Conservation (phyloP, 495 filamentous ascomycete genomes). For the Delitschia confertaspora region DNA sequence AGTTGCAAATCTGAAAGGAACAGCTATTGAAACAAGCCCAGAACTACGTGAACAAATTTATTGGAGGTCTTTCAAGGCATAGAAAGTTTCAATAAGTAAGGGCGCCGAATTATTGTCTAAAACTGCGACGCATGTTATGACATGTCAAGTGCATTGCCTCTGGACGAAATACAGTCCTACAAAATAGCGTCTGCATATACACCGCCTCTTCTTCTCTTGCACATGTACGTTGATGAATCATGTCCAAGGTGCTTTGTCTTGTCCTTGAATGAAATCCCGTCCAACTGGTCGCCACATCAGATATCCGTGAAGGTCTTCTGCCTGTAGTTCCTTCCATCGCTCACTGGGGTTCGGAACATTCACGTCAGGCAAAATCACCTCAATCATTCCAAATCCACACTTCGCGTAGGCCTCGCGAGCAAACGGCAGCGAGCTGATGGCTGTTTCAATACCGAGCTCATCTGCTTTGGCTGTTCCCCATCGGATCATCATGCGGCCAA, state of each 20-base stretch:
- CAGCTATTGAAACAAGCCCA: no score
- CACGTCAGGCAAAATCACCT: slow-evolving; percentile 9
- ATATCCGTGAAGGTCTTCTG: slow-evolving; percentile 15
- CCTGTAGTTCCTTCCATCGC: slow-evolving; percentile 15
- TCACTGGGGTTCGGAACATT: slow-evolving; percentile 10
- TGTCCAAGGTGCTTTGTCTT: slow-evolving; percentile 20
- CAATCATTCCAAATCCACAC: slow-evolving; percentile 28
- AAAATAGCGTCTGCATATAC: no score
- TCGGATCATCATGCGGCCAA: slow-evolving; percentile 33
- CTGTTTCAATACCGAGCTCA: slow-evolving; percentile 34
- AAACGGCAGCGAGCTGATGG: slow-evolving; percentile 28
- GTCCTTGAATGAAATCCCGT: slow-evolving; percentile 10
- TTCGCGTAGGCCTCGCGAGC: slow-evolving; percentile 34
- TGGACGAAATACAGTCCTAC: no score
- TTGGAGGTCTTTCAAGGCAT: no score
- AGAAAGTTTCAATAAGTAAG: no score
- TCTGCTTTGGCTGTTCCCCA: slow-evolving; percentile 36
- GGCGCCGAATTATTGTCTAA: no score
- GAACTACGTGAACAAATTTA: no score
- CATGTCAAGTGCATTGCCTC: no score
- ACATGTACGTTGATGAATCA: no score
- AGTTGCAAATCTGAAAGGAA: no score
- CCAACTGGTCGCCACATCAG: slow-evolving; percentile 20
- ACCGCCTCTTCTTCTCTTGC: no score
- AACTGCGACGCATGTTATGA: no score